Percentiles rank a stretch among this genome's conserved stretches.
Conservation (phyloP, 805 yeast genomes). For the Candida tammaniensis region DNA sequence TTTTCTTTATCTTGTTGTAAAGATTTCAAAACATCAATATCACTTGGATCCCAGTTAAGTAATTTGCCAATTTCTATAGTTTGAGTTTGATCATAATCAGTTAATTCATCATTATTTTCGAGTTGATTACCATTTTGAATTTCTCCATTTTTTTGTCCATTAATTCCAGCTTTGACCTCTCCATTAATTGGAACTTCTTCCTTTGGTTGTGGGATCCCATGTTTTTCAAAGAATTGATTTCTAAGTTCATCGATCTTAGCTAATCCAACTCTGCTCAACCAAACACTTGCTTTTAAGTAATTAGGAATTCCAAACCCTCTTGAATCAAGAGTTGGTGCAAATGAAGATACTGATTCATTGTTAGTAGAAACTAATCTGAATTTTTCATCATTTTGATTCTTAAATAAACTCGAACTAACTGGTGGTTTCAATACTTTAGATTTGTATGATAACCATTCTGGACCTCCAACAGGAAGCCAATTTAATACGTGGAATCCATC, state of each 20-base stretch:
- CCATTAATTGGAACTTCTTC: constrained; percentile 2
- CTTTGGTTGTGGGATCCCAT: constrained; percentile 8
- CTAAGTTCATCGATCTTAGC: constrained; percentile 28
- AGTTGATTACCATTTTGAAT: constrained; percentile 6
- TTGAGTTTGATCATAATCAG: constrained; percentile 12
- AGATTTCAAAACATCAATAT: constrained; percentile 20
- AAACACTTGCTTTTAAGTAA: constrained; percentile 29
- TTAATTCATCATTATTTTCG: constrained; percentile 8
- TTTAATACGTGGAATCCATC: constrained; percentile 43
- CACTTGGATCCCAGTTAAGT: constrained; percentile 35
- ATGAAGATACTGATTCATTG: constrained; percentile 27
- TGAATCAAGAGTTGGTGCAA: constrained; percentile 38
- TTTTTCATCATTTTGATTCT: constrained; percentile 17
- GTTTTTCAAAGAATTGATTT: constrained; percentile 13
- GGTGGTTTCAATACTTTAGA: constrained; percentile 23
- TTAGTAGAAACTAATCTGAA: constrained; percentile 17
- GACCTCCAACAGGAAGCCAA: constrained; percentile 43
- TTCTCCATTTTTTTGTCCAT: constrained; percentile 8
- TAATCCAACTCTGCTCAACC: constrained; percentile 40
- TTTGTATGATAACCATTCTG: constrained; percentile 41
- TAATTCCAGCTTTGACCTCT: constrained; percentile 8
- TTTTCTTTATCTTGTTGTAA: constrained; percentile 23
- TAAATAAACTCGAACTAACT: constrained; percentile 25
- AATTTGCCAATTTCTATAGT: constrained; percentile 19
- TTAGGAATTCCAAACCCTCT: constrained; percentile 31